Conservation (phyloP, 345 rosid species). For the Dipteronia sinensis region DNA sequence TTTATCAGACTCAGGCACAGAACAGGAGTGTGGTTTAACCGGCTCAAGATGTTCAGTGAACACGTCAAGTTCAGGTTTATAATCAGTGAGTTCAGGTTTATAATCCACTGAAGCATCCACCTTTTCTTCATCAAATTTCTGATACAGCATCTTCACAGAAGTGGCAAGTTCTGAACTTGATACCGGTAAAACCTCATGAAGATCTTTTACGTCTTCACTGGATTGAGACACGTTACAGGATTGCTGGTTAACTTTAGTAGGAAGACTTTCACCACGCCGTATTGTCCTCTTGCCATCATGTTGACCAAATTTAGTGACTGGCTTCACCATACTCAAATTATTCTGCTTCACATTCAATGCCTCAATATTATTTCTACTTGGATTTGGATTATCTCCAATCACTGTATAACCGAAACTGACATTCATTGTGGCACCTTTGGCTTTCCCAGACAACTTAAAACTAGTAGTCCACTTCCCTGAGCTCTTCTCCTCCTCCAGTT, state of each 20-base stretch:
- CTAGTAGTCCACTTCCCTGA: slow-evolving; percentile 92
- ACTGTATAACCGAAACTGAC: slow-evolving; percentile 87
- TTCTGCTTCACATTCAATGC: slow-evolving; percentile 42
- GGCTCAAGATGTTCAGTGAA: slow-evolving; percentile 39
- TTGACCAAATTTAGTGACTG: slow-evolving; percentile 35
- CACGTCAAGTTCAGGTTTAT: slow-evolving; percentile 41
- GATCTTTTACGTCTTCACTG: slow-evolving; percentile 71
- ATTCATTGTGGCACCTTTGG: slow-evolving; percentile 68
- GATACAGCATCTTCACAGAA: slow-evolving; percentile 39
- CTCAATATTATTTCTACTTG: slow-evolving; percentile 41
- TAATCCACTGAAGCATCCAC: slow-evolving; percentile 39
- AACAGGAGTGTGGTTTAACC: slow-evolving; percentile 25
- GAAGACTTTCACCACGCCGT: slow-evolving; percentile 51
- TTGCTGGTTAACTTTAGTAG: slow-evolving; percentile 36
- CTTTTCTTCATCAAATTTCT: slow-evolving; percentile 59
- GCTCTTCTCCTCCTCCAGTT: slow-evolving; percentile 89
- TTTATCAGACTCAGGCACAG: slow-evolving; percentile 31
- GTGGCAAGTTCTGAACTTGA: slow-evolving; percentile 48
- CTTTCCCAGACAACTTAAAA: slow-evolving; percentile 79
- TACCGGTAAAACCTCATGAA: slow-evolving; percentile 68
- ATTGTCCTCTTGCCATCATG: slow-evolving; percentile 40
- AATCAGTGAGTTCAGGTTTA: slow-evolving; percentile 38
- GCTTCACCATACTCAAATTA: slow-evolving; percentile 34
- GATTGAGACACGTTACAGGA: slow-evolving; percentile 31
- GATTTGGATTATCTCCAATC: slow-evolving; percentile 47